These are phyloP conservation scores for Dactylellina parvicollis DNA, from an alignment of 2,329 filamentous ascomycete genomes.

Conservation along the genomic window DNA sequence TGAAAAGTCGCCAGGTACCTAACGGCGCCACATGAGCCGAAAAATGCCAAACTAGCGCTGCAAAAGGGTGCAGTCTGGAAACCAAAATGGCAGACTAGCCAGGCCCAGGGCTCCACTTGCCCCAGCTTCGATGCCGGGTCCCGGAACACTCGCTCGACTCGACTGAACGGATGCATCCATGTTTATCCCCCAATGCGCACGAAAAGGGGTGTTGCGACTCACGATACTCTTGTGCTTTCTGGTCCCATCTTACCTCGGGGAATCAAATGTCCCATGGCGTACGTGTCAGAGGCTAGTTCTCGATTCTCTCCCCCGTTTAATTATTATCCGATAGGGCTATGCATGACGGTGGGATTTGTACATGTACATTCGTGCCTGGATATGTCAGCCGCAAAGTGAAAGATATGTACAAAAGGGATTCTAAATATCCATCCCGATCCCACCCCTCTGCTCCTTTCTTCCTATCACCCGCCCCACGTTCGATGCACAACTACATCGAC, in stretches of 20 bases:
- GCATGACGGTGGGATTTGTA: slow-evolving; percentile 12
- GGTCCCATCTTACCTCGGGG: slow-evolving; percentile 17
- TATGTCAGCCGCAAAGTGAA: slow-evolving; percentile 32
- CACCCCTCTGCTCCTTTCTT: slow-evolving; percentile 23
- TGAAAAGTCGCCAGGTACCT: slow-evolving; percentile 29
- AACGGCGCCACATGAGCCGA: slow-evolving; percentile 13
- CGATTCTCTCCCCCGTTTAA: background rate
- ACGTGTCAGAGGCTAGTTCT: slow-evolving; percentile 1
- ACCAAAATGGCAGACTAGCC: slow-evolving; percentile 12
- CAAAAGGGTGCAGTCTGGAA: background rate
- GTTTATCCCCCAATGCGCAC: background rate
- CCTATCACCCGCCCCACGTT: slow-evolving; percentile 22
- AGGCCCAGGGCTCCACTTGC: background rate
- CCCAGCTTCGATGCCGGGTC: background rate
- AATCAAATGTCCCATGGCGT: background rate
- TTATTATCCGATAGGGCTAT: slow-evolving; percentile 37
- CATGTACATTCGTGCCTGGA: background rate
- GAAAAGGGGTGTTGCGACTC: slow-evolving; percentile 31
- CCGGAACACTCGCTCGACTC: background rate
- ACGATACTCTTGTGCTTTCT: no score
- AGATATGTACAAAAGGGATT: slow-evolving; percentile 19
- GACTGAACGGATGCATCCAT: background rate
- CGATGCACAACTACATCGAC: slow-evolving; percentile 36
- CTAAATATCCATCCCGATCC: slow-evolving; percentile 6
- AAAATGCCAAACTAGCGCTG: slow-evolving; percentile 8